Evolutionary conservation across 2,329 filamentous ascomycete species (phyloP).

Genomic region (Xylariomycetidae sp.): DNA sequence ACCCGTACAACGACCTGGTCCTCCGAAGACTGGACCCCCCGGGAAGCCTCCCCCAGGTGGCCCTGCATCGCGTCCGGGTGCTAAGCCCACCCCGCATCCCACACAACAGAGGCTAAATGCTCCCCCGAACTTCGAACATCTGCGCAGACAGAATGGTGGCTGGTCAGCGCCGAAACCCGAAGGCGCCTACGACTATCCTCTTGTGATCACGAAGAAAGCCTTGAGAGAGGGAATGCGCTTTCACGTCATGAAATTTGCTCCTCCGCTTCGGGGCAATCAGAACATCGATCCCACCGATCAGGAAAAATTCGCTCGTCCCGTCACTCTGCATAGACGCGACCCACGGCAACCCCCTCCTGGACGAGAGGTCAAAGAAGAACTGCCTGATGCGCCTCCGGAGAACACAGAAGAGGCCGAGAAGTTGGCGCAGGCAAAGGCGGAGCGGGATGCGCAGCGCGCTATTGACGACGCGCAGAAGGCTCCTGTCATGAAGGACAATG

Average conservation of each 20-base stretch:
- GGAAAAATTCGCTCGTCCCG: constrained; percentile 77
- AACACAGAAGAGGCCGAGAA: constrained; percentile 57
- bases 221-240: constrained; percentile 74
- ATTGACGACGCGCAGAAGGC: constrained; percentile 90
- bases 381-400: constrained; percentile 32
- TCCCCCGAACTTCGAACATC: constrained; percentile 32
- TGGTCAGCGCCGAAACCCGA: constrained; percentile 49
- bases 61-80: constrained; percentile 15
- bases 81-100: constrained; percentile 14
- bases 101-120: constrained; percentile 8
- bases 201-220: constrained; percentile 77
- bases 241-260: constrained; percentile 74
- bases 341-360: constrained; percentile 64
- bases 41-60: constrained; percentile 23
- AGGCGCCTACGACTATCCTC: constrained; percentile 47
- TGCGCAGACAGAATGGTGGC: constrained; percentile 44
- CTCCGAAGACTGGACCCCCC: too few species aligned
- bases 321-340: constrained; percentile 84
- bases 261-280: constrained; percentile 39
- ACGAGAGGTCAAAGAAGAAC: constrained; percentile 56
- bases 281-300: constrained; percentile 62
- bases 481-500: constrained; percentile 60
- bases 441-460: constrained; percentile 79
- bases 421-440: constrained; percentile 65
- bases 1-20: constrained; percentile 32